phyloP scores from a whole-genome alignment of 371 early-diverging fungal genomes.

The Capillidium heterosporum region DNA sequence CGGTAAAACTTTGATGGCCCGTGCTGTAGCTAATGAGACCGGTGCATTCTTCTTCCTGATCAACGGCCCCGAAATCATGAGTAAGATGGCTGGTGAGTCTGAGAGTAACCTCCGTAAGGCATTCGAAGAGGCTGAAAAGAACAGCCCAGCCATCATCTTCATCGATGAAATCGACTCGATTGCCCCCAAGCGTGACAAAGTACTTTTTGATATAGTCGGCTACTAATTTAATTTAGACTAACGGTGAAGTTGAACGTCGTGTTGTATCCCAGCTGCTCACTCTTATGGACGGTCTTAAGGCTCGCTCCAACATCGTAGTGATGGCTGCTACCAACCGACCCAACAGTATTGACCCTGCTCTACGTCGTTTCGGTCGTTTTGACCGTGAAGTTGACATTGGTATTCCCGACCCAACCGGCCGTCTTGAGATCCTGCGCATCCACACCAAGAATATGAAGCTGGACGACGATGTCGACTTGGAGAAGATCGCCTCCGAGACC shows the following conservation, averaged over 20 bases:
- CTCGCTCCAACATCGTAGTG: constrained; percentile 91
- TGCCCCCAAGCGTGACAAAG: constrained; percentile 99
- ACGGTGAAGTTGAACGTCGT: constrained; percentile 98
- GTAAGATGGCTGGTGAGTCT: constrained; percentile 98
- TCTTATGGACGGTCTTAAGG: constrained; percentile 99
- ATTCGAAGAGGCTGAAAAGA: constrained; percentile 98
- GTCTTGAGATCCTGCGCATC: constrained; percentile 97
- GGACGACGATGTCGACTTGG: constrained; percentile 94
- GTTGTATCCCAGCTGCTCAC: constrained; percentile 98
- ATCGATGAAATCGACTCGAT: constrained; percentile 97
- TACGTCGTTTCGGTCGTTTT: constrained; percentile 99
- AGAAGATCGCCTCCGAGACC: constrained; percentile 94
- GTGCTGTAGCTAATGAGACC: constrained; percentile 56
- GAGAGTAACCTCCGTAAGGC: constrained; percentile 97
- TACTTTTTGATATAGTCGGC: constrained; percentile 7
- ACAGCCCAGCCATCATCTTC: constrained; percentile 96
- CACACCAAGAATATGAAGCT: constrained; percentile 99
- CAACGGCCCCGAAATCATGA: constrained; percentile 99
- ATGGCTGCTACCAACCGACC: constrained; percentile 98
- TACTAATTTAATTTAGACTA: constrained; percentile 33
- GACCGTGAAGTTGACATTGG: constrained; percentile 99
- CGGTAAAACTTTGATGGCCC: constrained; percentile 68
- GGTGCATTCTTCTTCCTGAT: constrained; percentile 89
- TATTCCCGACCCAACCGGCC: constrained; percentile 97
- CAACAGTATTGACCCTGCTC: constrained; percentile 98